These are phyloP conservation scores for Crithidia fasciculata DNA, from an alignment of 208 protist species.

Conservation along the genomic window DNA sequence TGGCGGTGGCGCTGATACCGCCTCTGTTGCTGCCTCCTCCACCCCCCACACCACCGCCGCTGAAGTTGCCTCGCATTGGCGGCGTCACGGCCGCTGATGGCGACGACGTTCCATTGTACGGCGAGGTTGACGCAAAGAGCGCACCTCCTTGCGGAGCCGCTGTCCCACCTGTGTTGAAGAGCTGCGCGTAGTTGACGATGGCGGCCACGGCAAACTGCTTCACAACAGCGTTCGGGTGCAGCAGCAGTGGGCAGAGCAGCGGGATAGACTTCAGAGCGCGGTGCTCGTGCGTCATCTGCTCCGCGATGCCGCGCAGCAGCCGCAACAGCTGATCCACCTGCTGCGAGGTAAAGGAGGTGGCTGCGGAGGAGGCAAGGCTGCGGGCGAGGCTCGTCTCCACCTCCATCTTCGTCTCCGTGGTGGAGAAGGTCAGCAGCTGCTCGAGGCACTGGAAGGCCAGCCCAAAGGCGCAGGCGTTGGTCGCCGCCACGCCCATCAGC, in stretches of 20 bases:
- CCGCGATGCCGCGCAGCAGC: constrained; percentile 36
- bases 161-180: not conserved
- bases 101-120: not conserved
- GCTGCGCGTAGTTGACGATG: constrained; percentile 31
- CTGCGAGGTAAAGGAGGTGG: constrained; percentile 13
- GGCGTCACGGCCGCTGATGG: not conserved
- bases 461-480: constrained; percentile 18
- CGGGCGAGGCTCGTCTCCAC: constrained; percentile 29
- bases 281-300: constrained; percentile 44
- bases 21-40: no score
- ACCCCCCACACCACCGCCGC: no score
- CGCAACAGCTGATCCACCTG: constrained; percentile 30
- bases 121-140: not conserved
- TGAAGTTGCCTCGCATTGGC: constrained; percentile 1
- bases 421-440: constrained; percentile 26
- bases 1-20: no score
- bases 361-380: constrained; percentile 16
- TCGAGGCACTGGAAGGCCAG: constrained; percentile 47
- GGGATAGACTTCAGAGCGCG: constrained; percentile 46
- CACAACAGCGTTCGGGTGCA: constrained; percentile 30
- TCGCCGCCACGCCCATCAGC: constrained; percentile 30
- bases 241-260: constrained; percentile 46
- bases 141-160: not conserved
- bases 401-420: constrained; percentile 34
- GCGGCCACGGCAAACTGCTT: constrained; percentile 33